Conservation (phyloP, 2,329 filamentous ascomycete genomes). For the Phoma sp. region DNA sequence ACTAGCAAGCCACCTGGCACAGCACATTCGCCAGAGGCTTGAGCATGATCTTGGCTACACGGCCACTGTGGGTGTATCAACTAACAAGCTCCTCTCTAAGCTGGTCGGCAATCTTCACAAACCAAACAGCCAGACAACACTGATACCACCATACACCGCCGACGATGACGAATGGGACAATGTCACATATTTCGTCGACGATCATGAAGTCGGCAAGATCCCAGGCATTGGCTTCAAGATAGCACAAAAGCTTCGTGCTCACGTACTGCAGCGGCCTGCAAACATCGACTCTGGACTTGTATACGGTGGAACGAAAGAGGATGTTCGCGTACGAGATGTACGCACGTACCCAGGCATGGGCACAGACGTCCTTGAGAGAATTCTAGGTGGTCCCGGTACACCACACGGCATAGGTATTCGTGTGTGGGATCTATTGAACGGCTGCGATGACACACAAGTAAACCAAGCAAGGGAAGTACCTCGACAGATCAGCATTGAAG, state of each 20-base stretch:
- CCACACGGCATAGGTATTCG: constrained; percentile 74
- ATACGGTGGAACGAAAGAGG: constrained; percentile 59
- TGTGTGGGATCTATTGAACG: constrained; percentile 81
- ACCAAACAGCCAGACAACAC: constrained; percentile 83
- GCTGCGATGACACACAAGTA: constrained; percentile 77
- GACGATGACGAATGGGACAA: constrained; percentile 49
- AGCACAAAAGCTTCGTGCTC: constrained; percentile 69
- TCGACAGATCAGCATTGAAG: constrained; percentile 91
- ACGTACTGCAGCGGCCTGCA: constrained; percentile 59
- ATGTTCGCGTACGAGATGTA: constrained; percentile 70
- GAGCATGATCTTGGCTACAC: constrained; percentile 83
- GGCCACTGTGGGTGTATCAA: constrained; percentile 84
- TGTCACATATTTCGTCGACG: constrained; percentile 73
- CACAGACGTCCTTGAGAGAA: constrained; percentile 67
- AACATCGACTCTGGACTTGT: constrained; percentile 54
- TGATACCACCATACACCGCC: constrained; percentile 68
- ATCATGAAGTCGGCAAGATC: constrained; percentile 77
- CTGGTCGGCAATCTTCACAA: constrained; percentile 85
- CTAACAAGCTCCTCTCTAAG: constrained; percentile 86
- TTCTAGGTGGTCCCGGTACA: constrained; percentile 73
- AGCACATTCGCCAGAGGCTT: constrained; percentile 73
- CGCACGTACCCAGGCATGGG: constrained; percentile 69
- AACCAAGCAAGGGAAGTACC: constrained; percentile 74
- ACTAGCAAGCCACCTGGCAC: constrained; percentile 81
- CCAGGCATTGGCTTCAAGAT: constrained; percentile 86